Evolutionary conservation across 179 eudicot species (phyloP), one percentile per base, ranked within the genome.

Genomic region (Drosera spatulata): DNA sequence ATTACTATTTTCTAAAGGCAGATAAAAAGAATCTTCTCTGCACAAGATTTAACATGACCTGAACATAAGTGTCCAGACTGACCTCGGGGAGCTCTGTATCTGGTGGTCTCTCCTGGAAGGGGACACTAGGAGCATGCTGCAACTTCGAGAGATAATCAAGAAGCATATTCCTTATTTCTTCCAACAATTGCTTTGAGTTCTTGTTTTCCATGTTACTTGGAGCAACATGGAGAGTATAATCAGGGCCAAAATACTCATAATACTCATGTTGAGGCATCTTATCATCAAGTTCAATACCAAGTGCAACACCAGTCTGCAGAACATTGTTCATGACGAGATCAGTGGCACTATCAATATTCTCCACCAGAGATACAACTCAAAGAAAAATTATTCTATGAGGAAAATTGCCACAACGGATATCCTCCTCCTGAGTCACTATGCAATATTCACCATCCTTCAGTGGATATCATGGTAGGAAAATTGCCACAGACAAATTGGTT

Each of bases 171-270:
- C 81, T 79, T 48, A 85, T 87, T 10, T 82, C 85, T 53, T 85
- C 91, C 73, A 87, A 56, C 72, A 80, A 65, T 42, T 64, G 81
- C 3, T 82, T 72, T 50, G 91, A 71, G 62, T 85, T 87, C 67
- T 85, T 85, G 68, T 87, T 85, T 73, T 87, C 95, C 91, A 85
- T 85, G 75, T 87, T 87, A 79, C 95, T 87, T 52, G 95, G 87
- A 66, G 95, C 90, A 66, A 86, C 95, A 62, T 84, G 95, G 48
- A 86, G 89, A 51, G 86, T 81, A 71, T 86, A 86, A 59, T 86
- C 95, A 61, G 95, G 95, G 55, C 95, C 95, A 56, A 86, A 86
- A 59, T 86, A 86, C 69, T 84, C 95, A 61, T 71, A 86, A 53
- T 86, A 86, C 78, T 86, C 95, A 47, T 86, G 90, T 12, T 79